phyloP scores from a whole-genome alignment of 164 flowering plant species.

The Chimonanthus salicifolius region DNA sequence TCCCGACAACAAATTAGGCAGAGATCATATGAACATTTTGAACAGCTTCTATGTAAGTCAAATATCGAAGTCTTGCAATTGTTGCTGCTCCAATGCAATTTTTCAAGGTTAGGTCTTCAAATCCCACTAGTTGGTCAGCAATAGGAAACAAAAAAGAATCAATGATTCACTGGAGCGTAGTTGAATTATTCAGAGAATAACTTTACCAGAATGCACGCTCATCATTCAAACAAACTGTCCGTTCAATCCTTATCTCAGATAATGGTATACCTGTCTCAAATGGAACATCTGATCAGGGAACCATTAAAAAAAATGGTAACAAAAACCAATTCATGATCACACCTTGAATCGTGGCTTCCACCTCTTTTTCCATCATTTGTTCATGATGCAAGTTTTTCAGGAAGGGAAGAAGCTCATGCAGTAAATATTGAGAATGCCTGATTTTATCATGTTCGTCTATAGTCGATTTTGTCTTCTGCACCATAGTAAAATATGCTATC shows the following conservation, averaged over 20 bases:
- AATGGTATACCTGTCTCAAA: slow-evolving; percentile 29
- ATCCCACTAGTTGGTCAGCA: not conserved
- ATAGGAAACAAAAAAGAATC: not conserved
- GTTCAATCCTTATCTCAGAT: slow-evolving; percentile 23
- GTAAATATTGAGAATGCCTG: slow-evolving; percentile 25
- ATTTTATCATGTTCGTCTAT: slow-evolving; percentile 16
- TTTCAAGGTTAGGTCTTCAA: not conserved
- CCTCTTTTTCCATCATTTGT: slow-evolving; percentile 36
- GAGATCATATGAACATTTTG: slow-evolving; percentile 49
- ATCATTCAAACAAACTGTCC: slow-evolving; percentile 14
- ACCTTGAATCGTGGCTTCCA: slow-evolving; percentile 54
- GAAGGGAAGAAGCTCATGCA: slow-evolving; percentile 39
- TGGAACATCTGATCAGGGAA: slow-evolving; percentile 1
- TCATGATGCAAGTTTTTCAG: slow-evolving; percentile 31
- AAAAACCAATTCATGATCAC: slow-evolving; percentile 4
- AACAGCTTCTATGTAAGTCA: slow-evolving; percentile 58
- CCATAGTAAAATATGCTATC: not conserved
- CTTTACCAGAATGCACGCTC: slow-evolving; percentile 57
- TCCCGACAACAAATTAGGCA: slow-evolving; percentile 65
- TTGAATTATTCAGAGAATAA: not conserved
- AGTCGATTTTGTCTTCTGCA: slow-evolving; percentile 5
- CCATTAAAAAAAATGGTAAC: not conserved
- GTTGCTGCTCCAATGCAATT: slow-evolving; percentile 33
- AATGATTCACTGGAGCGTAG: not conserved
- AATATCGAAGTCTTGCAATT: slow-evolving; percentile 57